Evolutionary conservation across 2,329 filamentous ascomycete genomes (phyloP), one percentile per base, ranked within the genome.

Genomic region (Clarireedia monteithiana): DNA sequence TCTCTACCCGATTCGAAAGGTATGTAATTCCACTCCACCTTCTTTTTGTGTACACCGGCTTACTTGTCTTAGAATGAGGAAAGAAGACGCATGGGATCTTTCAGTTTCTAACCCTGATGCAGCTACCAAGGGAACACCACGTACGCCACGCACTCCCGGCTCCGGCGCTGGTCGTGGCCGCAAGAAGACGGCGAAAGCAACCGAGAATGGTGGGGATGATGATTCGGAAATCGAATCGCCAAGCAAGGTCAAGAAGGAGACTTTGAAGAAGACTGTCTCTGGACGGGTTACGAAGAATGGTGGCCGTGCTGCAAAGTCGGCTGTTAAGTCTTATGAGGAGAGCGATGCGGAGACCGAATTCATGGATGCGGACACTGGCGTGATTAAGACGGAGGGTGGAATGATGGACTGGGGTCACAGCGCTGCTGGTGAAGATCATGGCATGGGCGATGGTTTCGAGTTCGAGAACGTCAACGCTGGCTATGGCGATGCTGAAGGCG

Each of bases 1-100:
- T 67, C 4, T 62, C 61, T 17, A 62, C 58, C 15, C 62, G 65
- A 17, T 64, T 68, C 44, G 62, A 66, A 50, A 63, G 65, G 49
- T 57, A 56, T 36, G 42, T 52, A 17, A 9, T 9, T 26, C 10
- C 4, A 20, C 20, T 20, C 34, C 14, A 6, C 1, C 3, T 17
- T 17, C 4, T 15, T 9, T 38, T 20, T 15, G 1, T 9, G 9
- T 4, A 9, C 2, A 20, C 10, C 15, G n/a, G 20, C 40, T 56
- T 34, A 56, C 54, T 30, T 20, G 9, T 10, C 6, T 34, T 46
- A 56, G 54, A 27, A 39, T 61, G 58, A 60, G 50, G 27, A 65
- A 64, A 50, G 62, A 65, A 24, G 39, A 59, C 1, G n/a, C 56
- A 10, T 66, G 62, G 63, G 50, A 63, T 44, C 44, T 60, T 40